Evolutionary conservation across 345 rosid species (phyloP), one percentile per base, ranked within the genome.

Genomic region (Murraya koenigii): DNA sequence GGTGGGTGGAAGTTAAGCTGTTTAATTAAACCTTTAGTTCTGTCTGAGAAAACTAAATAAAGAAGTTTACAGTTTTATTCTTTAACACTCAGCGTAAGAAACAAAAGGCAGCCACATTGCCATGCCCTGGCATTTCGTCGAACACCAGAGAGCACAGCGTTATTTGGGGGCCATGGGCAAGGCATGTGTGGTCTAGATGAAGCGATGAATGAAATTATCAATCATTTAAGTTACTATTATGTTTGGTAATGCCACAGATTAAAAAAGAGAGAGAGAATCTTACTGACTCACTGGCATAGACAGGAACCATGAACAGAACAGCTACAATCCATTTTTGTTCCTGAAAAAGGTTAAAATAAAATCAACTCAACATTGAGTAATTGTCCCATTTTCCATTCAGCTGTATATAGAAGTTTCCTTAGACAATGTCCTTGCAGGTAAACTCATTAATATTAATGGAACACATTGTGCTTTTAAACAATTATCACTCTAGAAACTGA

Each of bases 241-340:
- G 1, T 35, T 35, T 20, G 69, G 1, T 28, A 0, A 71, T 4
- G 22, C 8, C 44, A 33, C 10, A 7, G 14, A 20, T 13, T 0
- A 58, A 36, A 38, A 58, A 8, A 70, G 8, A 71, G 11, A 79
- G 55, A 35, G 22, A 39, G 76, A 74, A 76, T 30, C 91, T 90
- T 86, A 92, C 98, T 3, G 98, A 95, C 78, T 95, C 91, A 8
- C 86, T 83, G 19, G 97, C 98, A 66, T 92, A 95, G 73, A 90
- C 92, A 23, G 98, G 98, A 71, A 93, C 98, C 91, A 93, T 92
- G 84, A 93, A 86, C 76, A 95, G 54, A 72, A 95, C 86, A 6
- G 87, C 85, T 66, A 92, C 97, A 33, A 90, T 74, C 97, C 98
- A 93, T 83, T 95, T 95, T 84, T 93, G 98, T 76, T 93, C 98